phyloP scores from a whole-genome alignment of 2,329 filamentous ascomycete genomes.

The Zasmidium cellare region DNA sequence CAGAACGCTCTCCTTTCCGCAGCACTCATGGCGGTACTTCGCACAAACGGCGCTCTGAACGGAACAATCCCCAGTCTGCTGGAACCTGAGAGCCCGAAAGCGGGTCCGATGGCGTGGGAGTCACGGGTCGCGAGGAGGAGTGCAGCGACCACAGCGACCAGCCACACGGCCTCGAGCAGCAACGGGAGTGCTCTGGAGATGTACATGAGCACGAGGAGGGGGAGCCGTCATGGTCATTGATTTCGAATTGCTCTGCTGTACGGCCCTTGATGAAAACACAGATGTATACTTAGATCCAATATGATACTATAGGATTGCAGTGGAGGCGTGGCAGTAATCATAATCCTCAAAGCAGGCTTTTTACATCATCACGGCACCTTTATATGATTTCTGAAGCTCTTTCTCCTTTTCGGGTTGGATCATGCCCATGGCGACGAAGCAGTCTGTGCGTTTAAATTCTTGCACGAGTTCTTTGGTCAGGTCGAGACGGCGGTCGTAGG shows the following conservation, averaged over 20 bases:
- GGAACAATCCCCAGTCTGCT: conserved; percentile 20
- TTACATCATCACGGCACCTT: conserved; percentile 17
- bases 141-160: conserved; percentile 21
- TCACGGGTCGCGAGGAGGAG: conserved; percentile 30
- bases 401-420: conserved; percentile 22
- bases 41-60: conserved; percentile 37
- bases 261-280: conserved; percentile 3
- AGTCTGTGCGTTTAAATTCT: conserved; percentile 38
- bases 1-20: conserved; percentile 42
- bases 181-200: conserved; percentile 38
- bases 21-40: conserved; percentile 41
- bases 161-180: conserved; percentile 26
- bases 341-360: neutral
- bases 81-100: conserved; percentile 1
- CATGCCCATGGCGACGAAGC: conserved; percentile 41
- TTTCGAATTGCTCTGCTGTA: neutral
- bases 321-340: neutral
- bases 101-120: conserved; percentile 31
- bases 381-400: conserved; percentile 7
- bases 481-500: conserved; percentile 36
- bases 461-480: conserved; percentile 41
- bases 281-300: conserved; percentile 9
- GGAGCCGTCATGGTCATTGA: conserved; percentile 12
- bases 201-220: conserved; percentile 31
- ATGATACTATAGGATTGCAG: no score